Evolutionary conservation across 2,329 filamentous ascomycete species (phyloP).

Genomic region (Talaromyces amestolkiae): DNA sequence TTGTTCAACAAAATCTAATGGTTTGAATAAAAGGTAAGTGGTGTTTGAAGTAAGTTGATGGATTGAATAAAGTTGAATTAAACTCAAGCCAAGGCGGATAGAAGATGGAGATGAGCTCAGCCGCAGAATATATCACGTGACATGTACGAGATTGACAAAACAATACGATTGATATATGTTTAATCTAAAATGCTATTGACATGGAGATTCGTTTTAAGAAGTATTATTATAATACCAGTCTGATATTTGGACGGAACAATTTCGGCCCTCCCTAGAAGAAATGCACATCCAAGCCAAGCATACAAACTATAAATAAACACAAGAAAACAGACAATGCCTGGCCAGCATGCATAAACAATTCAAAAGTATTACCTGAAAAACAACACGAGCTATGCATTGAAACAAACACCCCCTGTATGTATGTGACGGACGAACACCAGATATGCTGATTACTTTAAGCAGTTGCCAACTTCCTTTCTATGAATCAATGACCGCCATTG

Average conservation of each 20-base stretch:
- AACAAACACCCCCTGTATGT: conserved; percentile 12
- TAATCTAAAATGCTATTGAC: not conserved
- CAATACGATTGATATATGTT: not conserved
- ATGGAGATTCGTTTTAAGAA: not conserved
- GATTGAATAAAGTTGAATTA: not conserved
- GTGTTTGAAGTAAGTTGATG: not conserved
- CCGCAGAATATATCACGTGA: not conserved
- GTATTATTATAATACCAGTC: too few relatives aligned
- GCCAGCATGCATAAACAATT: conserved; percentile 17
- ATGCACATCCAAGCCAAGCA: not conserved
- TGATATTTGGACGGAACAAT: not conserved
- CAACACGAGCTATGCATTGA: not conserved
- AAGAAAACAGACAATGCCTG: conserved; percentile 11
- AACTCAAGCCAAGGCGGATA: not conserved
- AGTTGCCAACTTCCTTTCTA: not conserved
- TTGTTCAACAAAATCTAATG: not conserved
- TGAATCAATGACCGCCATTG: conserved; percentile 17
- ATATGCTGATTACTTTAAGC: conserved; percentile 12
- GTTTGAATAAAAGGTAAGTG: not conserved
- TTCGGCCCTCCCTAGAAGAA: not conserved
- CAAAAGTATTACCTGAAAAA: not conserved
- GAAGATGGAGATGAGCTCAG: not conserved
- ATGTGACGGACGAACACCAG: conserved; percentile 4
- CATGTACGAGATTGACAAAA: not conserved
- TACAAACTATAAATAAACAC: not conserved